Percentiles rank a stretch among this genome's conserved stretches.
Evolutionary conservation across 1,139 yeast genomes (phyloP).

Genomic region (Debaryomycetaceae sp.): DNA sequence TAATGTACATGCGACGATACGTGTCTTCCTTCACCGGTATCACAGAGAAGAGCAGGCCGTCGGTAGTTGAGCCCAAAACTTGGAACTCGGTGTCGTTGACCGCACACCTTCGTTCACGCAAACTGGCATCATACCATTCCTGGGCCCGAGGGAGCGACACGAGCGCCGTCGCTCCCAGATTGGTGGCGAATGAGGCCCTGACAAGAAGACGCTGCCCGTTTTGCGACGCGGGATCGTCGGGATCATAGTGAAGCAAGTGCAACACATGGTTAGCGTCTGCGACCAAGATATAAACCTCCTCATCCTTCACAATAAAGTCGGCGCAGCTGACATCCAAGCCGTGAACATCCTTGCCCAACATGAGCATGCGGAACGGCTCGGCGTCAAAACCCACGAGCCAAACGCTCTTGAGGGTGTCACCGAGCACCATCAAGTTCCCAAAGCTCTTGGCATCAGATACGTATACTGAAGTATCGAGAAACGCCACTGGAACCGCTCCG

Average conservation of each 20-base stretch:
- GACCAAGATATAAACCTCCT: conserved; percentile 53
- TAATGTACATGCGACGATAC: conserved; percentile 71
- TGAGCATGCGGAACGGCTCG: conserved; percentile 82
- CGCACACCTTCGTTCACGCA: conserved; percentile 6
- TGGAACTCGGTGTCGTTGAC: conserved; percentile 27
- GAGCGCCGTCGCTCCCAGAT: conserved; percentile 52
- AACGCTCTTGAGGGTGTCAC: conserved; percentile 73
- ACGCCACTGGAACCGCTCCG: conserved; percentile 87
- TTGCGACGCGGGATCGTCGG: conserved; percentile 76
- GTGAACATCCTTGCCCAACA: conserved; percentile 66
- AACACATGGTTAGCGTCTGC: conserved; percentile 65
- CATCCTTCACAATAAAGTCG: conserved; percentile 66
- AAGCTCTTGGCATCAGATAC: conserved; percentile 73
- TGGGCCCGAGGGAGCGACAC: conserved; percentile 37
- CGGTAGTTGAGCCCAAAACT: conserved; percentile 58
- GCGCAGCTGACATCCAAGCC: conserved; percentile 51
- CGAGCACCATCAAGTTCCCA: conserved; percentile 67
- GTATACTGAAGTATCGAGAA: conserved; percentile 73
- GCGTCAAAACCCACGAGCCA: conserved; percentile 88
- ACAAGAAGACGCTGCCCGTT: conserved; percentile 71
- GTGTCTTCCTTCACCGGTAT: conserved; percentile 64
- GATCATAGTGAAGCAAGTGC: conserved; percentile 79
- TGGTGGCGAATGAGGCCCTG: conserved; percentile 61
- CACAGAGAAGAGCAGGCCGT: conserved; percentile 72
- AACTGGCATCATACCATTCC: conserved; percentile 14